Evolutionary conservation across 2,329 filamentous ascomycete species (phyloP).

Genomic region (Aspergillus viridinutans): DNA sequence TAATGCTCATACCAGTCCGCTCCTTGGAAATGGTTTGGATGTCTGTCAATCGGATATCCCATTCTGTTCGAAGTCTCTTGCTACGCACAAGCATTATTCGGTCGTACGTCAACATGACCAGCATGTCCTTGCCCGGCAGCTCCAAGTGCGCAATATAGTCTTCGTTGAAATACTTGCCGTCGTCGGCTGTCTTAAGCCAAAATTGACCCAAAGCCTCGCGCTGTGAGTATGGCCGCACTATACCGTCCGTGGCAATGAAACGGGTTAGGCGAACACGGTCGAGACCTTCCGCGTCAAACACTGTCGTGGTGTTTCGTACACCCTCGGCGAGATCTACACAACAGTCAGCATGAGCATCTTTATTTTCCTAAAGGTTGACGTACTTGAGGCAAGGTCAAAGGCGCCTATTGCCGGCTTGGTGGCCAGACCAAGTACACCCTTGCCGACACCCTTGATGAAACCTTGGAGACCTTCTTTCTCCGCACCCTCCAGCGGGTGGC

Average conservation of each 20-base stretch:
- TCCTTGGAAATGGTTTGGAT: constrained; percentile 97
- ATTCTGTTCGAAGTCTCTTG: constrained; percentile 80
- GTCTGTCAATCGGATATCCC: constrained; percentile 94
- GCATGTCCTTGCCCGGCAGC: constrained; percentile 79
- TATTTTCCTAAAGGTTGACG: constrained; percentile 8
- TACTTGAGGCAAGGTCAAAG: constrained; percentile 87
- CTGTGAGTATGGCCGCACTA: constrained; percentile 90
- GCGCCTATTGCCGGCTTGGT: constrained; percentile 97
- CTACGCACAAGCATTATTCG: constrained; percentile 88
- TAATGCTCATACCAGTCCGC: constrained; percentile 84
- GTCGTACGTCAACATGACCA: constrained; percentile 82
- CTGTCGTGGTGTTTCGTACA: constrained; percentile 96
- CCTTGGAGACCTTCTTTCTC: constrained; percentile 91
- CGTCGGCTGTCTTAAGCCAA: constrained; percentile 98
- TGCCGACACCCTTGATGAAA: constrained; percentile 97
- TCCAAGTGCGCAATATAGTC: constrained; percentile 96
- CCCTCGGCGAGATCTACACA: constrained; percentile 76
- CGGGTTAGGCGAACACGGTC: constrained; percentile 91
- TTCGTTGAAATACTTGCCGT: constrained; percentile 96
- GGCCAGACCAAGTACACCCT: constrained; percentile 87
- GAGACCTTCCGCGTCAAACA: constrained; percentile 91
- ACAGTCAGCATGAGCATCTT: constrained; percentile 6
- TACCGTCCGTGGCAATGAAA: constrained; percentile 86
- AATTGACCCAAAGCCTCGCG: constrained; percentile 94
- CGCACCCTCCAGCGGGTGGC: constrained; percentile 90